Conservation (phyloP, 495 filamentous ascomycete species). For the Hypoxylon perforatum region DNA sequence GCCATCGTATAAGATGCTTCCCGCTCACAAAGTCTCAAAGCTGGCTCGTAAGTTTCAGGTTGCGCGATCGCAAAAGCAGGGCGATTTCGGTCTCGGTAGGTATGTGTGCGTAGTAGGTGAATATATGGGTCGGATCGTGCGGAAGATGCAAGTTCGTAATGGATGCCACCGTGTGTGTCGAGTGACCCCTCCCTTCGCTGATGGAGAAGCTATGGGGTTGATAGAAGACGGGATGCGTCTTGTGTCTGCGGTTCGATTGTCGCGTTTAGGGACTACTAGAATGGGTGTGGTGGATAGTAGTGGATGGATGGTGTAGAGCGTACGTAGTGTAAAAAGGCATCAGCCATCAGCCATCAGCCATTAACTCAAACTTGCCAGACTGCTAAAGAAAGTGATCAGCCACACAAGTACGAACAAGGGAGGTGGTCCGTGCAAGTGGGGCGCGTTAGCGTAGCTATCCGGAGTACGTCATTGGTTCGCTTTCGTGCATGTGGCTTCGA, state of each 20-base stretch:
- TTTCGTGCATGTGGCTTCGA: conserved; percentile 38
- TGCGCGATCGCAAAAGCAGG: conserved; percentile 22
- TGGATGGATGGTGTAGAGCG: no score
- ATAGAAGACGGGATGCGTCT: conserved; percentile 30
- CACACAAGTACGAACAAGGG: conserved; percentile 28
- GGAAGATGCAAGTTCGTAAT: conserved; percentile 42
- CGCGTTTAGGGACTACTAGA: conserved; percentile 37
- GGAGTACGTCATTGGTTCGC: conserved; percentile 30
- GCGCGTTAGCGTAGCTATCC: conserved; percentile 20
- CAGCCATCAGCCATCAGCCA: no score
- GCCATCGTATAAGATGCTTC: conserved; percentile 70
- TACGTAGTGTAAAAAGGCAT: conserved; percentile 23
- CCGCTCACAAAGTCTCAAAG: conserved; percentile 7
- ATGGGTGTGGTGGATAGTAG: conserved; percentile 33
- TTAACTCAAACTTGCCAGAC: no score
- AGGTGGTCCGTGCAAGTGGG: conserved; percentile 38
- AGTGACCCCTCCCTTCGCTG: conserved; percentile 50
- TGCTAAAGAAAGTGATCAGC: conserved; percentile 22
- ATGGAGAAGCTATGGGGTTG: conserved; percentile 27
- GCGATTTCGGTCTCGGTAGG: conserved; percentile 25
- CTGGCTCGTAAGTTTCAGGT: conserved; percentile 16
- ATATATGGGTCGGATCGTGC: conserved; percentile 47
- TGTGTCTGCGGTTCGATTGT: conserved; percentile 24
- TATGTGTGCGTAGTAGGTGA: conserved; percentile 35
- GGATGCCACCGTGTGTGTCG: conserved; percentile 47